Base-by-base conservation (phyloP, 805 yeast species). In the Zygosaccharomyces kombuchaensis region DNA sequence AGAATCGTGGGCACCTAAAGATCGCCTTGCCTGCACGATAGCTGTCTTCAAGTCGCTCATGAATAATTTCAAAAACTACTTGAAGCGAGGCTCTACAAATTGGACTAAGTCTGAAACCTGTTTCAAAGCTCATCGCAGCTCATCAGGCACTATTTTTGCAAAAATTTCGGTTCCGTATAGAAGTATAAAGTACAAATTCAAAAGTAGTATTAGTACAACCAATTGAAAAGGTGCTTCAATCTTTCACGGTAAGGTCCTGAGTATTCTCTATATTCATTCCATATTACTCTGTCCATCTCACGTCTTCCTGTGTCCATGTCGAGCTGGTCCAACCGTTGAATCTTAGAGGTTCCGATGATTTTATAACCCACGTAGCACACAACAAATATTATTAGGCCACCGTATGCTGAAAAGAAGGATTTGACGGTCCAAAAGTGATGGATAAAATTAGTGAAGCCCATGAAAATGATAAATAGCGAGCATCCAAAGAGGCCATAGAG, bases 271-370 rank as follows among this genome's bases (percentile, higher is more conserved):
- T 85, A 87, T 47, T 87, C 93, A 53, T 82, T 87, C 95, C 95
- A 87, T 17, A 81, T 78, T 51, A 77, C 77, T 40, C 88, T 70
- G 64, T 88, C 96, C 67, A 82, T 79, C 60, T 87, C 96, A 41
- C 93, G 73, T 56, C 96, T 71, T 2, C 96, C 96, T 0, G 87
- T 76, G 62, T 88, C 96, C 60, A 84, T 75, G 62, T 88, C 95
- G 48, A 87, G 61, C 37, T 85, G 82, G 54, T 84, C 90, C 37
- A 86, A 66, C 40, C 86, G 74, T 43, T 80, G 85, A 9, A 82
- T 68, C 51, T 79, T 75, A 1, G 90, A 81, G 8, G 87, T 78
- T 47, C 80, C 75, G 12, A 80, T 58, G 0, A 80, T 34, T 57
- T 80, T 81, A 64, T 83, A 82, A 1, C 78, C 76, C 25, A 71